phyloP scores from a whole-genome alignment of 2,329 filamentous ascomycete genomes.

The Aspergillus ochraceoroseus region DNA sequence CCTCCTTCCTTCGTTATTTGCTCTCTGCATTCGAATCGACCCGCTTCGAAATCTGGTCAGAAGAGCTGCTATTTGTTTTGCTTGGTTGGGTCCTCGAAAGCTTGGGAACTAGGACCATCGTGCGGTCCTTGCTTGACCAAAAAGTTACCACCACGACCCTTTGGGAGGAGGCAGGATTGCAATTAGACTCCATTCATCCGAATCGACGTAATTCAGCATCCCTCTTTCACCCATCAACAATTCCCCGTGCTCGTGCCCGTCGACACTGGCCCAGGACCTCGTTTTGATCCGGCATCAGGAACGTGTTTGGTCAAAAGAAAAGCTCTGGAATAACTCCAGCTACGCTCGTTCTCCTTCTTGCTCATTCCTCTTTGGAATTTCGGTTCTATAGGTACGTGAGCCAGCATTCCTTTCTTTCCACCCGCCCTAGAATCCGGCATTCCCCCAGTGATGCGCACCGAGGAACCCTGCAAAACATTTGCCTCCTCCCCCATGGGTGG shows the following conservation, averaged over 20 bases:
- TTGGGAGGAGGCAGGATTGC: conserved; percentile 9
- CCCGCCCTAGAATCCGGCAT: conserved; percentile 26
- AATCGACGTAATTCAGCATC: conserved; percentile 5
- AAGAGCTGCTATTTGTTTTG: conserved; percentile 1
- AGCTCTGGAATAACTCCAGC: background rate
- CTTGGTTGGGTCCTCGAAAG: conserved; percentile 1
- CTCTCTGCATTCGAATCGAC: conserved; percentile 14
- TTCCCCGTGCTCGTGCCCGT: conserved; percentile 22
- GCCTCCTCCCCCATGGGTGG: conserved; percentile 13
- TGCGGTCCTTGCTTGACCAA: conserved; percentile 13
- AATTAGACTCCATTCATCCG: conserved; percentile 5
- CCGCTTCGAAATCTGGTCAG: conserved; percentile 7
- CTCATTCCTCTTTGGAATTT: conserved; percentile 7
- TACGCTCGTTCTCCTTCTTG: conserved; percentile 5
- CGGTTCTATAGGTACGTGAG: conserved; percentile 19
- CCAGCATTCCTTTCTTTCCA: conserved; percentile 30
- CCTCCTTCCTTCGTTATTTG: conserved; percentile 13
- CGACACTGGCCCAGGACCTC: conserved; percentile 12
- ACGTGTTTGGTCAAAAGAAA: conserved; percentile 12
- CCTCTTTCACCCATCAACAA: conserved; percentile 12
- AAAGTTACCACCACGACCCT: conserved; percentile 1
- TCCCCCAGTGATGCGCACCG: conserved; percentile 23
- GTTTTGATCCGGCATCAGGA: conserved; percentile 16
- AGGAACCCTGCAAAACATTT: conserved; percentile 19
- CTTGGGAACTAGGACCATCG: too few relatives aligned